Evolutionary conservation across 345 rosid genomes (phyloP), one percentile per base, ranked within the genome.

Genomic region (Rhizophora mangle): DNA sequence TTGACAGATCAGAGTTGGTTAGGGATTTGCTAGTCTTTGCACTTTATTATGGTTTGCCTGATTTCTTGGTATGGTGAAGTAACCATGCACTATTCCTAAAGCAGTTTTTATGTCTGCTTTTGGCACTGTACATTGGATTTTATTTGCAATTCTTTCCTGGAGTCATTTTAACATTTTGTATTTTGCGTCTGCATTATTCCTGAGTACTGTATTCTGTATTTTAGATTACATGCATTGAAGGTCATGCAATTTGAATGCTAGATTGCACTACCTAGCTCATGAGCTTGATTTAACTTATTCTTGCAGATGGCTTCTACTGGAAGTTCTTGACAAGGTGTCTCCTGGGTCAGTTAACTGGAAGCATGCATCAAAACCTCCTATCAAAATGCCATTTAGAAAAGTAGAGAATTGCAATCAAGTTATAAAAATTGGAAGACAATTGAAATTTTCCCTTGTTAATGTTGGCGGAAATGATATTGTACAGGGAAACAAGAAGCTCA

Each of bases 381-480:
- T 94, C 49, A 94, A 89, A 85, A 91, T 92, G 95, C 97, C 96
- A 11, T 89, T 94, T 62, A 87, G 93, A 81, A 92, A 89, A 81
- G 93, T 94, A 53, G 99, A 94, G 74, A 94, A 94, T 76, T 92
- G 96, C 83, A 94, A 94, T 79, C 97, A 94, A 84, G 96, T 89
- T 31, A 78, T 94, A 71, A 80, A 71, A 82, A 89, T 92, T 36
- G 97, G 97, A 67, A 85, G 77, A 82, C 83, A 85, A 70, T 58
- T 94, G 85, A 88, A 78, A 51, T 87, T 94, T 72, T 92, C 99
- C 19, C 80, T 94, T 0, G 95, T 92, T 34, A 94, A 94, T 80
- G 90, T 91, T 19, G 93, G 83, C 53, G 99, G 97, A 72, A 92
- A 91, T 73, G 97, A 94, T 76, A 78, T 94, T 54, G 99, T 94